Percentiles rank a stretch among this genome's conserved stretches.
Conservation (phyloP, 148 eudicot species). For the Polygonum aviculare region DNA sequence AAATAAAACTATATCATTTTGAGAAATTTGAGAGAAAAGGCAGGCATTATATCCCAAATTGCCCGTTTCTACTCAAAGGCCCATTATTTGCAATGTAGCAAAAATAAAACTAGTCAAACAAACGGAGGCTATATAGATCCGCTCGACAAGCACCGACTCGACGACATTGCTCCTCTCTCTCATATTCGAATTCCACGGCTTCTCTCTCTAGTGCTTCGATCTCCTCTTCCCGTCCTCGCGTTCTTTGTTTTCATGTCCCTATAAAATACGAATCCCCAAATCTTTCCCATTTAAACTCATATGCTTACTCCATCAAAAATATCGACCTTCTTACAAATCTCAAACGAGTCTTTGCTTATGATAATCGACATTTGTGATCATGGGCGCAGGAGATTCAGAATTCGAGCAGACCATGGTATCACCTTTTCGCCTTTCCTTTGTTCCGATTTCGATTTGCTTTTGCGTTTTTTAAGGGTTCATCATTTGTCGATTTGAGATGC, state of each 20-base stretch:
- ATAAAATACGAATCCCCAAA: background rate
- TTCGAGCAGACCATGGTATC: background rate
- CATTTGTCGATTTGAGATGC: background rate
- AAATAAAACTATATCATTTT: too few relatives aligned
- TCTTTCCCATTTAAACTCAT: background rate
- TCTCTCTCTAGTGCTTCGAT: too few relatives aligned
- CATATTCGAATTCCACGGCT: too few relatives aligned
- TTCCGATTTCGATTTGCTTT: background rate
- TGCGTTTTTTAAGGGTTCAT: background rate
- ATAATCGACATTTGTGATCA: background rate
- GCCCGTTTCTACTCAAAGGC: too few relatives aligned
- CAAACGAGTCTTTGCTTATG: background rate
- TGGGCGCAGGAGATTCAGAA: constrained; percentile 1
- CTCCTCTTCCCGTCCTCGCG: too few relatives aligned
- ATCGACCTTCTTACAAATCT: background rate
- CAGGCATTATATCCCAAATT: too few relatives aligned
- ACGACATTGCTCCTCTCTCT: too few relatives aligned
- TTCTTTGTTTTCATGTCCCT: background rate
- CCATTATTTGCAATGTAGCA: too few relatives aligned
- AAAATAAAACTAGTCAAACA: too few relatives aligned
- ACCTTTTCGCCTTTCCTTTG: background rate
- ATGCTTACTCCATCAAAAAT: background rate
- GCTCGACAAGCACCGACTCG: too few relatives aligned
- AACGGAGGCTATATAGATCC: too few relatives aligned
- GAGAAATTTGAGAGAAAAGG: too few relatives aligned